phyloP scores from a whole-genome alignment of 1,139 yeast species.

The Saccharomyces pastorianus region DNA sequence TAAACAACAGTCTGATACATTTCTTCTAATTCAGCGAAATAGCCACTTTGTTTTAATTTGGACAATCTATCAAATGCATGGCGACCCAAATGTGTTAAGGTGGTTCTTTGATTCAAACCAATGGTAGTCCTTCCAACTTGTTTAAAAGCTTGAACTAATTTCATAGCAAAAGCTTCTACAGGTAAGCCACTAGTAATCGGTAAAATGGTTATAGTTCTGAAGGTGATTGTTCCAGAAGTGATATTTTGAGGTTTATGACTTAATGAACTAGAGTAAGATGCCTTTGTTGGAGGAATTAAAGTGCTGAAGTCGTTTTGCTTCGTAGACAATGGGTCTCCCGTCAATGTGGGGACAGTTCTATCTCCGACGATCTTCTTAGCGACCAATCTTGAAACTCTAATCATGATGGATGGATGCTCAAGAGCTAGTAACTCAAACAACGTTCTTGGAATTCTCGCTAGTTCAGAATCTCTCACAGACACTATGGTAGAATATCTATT shows the following conservation, averaged over 20 bases:
- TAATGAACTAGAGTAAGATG: slow-evolving; percentile 10
- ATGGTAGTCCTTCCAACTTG: slow-evolving; percentile 68
- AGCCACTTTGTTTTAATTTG: slow-evolving; percentile 75
- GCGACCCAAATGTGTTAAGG: slow-evolving; percentile 73
- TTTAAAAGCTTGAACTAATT: slow-evolving; percentile 59
- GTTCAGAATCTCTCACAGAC: slow-evolving; percentile 88
- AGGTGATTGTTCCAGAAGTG: slow-evolving; percentile 28
- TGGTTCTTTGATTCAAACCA: slow-evolving; percentile 73
- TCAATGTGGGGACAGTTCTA: slow-evolving; percentile 8
- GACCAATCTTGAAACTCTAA: slow-evolving; percentile 80
- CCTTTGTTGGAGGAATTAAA: slow-evolving; percentile 19
- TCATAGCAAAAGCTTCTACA: slow-evolving; percentile 73
- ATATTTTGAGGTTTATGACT: slow-evolving; percentile 11
- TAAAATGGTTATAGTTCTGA: slow-evolving; percentile 74
- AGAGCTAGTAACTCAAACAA: slow-evolving; percentile 77
- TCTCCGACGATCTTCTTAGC: slow-evolving; percentile 54
- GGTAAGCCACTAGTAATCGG: slow-evolving; percentile 80
- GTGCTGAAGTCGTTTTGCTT: slow-evolving; percentile 19
- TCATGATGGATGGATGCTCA: slow-evolving; percentile 83
- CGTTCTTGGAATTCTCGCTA: slow-evolving; percentile 86
- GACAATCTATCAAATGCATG: slow-evolving; percentile 91
- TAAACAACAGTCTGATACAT: slow-evolving; percentile 78
- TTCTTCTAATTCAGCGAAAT: slow-evolving; percentile 86
- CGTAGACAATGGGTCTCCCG: slow-evolving; percentile 13
- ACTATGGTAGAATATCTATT: slow-evolving; percentile 65